These are phyloP conservation scores for Tremella fuciformis DNA, from an alignment of 768 basidiomycete species.

Conservation along the genomic window DNA sequence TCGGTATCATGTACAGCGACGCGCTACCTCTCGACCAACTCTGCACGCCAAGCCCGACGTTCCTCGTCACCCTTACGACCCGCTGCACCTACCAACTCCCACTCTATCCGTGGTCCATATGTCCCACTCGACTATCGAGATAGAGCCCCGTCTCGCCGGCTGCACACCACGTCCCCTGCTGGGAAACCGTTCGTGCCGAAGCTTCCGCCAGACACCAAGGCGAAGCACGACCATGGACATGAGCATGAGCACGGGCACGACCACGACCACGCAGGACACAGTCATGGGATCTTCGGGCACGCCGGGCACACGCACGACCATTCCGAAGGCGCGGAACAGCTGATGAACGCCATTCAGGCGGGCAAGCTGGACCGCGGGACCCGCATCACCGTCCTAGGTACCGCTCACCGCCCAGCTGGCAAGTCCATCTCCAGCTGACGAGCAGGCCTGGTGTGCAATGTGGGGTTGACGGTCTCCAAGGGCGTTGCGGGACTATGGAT, in stretches of 20 bases:
- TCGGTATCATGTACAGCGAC: no score
- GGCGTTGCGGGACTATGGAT: slow-evolving; percentile 79
- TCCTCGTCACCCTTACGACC: no score
- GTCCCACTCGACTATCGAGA: no score
- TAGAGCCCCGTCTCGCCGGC: no score
- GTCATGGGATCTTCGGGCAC: slow-evolving; percentile 34
- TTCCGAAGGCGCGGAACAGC: slow-evolving; percentile 47
- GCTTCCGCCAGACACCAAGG: no score
- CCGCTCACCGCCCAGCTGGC: not conserved
- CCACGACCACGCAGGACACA: slow-evolving; percentile 24
- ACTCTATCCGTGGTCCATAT: no score
- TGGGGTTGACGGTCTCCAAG: slow-evolving; percentile 76
- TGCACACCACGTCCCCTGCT: no score
- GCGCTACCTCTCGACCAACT: no score
- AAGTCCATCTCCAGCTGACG: slow-evolving; percentile 1
- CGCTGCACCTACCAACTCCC: no score
- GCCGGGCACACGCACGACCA: slow-evolving; percentile 43
- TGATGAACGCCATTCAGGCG: slow-evolving; percentile 41
- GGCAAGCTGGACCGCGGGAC: slow-evolving; percentile 46
- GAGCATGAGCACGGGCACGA: slow-evolving; percentile 19
- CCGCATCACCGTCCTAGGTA: slow-evolving; percentile 48
- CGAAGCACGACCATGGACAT: slow-evolving; percentile 7
- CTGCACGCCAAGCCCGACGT: no score
- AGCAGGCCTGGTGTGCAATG: slow-evolving; percentile 71
- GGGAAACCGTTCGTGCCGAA: no score